Evolutionary conservation across 345 rosid genomes (phyloP).

Genomic region (Melastoma malabathricum): DNA sequence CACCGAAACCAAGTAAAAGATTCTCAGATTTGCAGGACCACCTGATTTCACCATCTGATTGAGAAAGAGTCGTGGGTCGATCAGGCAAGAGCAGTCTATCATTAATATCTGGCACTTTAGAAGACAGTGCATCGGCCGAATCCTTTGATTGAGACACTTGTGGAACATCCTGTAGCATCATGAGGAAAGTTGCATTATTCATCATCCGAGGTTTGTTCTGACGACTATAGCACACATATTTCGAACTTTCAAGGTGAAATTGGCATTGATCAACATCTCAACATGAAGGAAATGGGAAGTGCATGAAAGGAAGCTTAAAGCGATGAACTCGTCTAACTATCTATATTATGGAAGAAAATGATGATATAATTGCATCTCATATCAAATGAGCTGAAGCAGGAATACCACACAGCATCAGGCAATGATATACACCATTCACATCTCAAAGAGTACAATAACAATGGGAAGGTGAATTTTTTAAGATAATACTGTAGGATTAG

Average conservation of each 20-base stretch:
- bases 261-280: no score
- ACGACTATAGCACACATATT: not conserved
- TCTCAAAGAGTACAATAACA: not conserved
- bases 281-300: no score
- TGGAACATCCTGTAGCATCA: constrained; percentile 39
- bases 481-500: not conserved
- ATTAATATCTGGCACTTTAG: constrained; percentile 20
- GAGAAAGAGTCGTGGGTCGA: constrained; percentile 21
- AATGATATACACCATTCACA: no score
- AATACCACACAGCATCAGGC: no score
- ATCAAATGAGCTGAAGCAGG: no score
- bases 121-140: constrained; percentile 18
- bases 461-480: not conserved
- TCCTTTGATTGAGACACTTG: constrained; percentile 24
- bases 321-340: no score
- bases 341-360: no score
- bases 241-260: not conserved
- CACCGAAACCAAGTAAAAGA: not conserved
- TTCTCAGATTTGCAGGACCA: constrained; percentile 5
- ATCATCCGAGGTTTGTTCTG: no score
- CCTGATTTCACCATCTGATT: constrained; percentile 44
- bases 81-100: constrained; percentile 31
- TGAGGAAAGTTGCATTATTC: not conserved
- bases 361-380: no score
- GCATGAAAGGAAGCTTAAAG: no score